Evolutionary conservation across 1,139 yeast species (phyloP), one percentile per base, ranked within the genome.

Genomic region (Spencermartinsiella ligniputridi): DNA sequence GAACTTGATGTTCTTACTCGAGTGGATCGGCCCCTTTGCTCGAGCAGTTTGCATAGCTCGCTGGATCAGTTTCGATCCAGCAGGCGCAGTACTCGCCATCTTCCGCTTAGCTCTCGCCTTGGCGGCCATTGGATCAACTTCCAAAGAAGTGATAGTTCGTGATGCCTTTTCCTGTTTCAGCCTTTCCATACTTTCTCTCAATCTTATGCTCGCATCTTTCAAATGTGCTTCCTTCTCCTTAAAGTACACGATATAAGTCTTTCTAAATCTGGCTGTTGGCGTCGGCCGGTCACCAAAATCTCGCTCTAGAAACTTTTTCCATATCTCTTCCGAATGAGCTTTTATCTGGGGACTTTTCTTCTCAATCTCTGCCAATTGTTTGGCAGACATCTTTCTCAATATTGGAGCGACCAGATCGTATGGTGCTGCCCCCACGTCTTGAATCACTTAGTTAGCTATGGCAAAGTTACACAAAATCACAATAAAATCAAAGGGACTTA

Each of bases 371-470:
- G 50, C 50, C 35, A 60, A 49, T 46, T 60, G 63, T 34, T 45
- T 49, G 12, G 62, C 57, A 3, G 57, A 37, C 51, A 61, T 51
- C 35, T 49, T 50, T 36, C 44, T 47, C 39, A 60, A 41, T 20
- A 60, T 53, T 3, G 64, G 64, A 40, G 50, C 52, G 18, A 60
- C 57, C 38, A 61, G 47, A n/a, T 57, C 63, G 37, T 48, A 60
- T 4, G 63, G 60, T 6, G 62, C 57, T 13, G 51, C 58, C 13
- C 64, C 64, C 12, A 60, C 60, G 47, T 61, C 64, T 2, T 45
- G 45, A 37, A 60, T 55, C 33, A 52, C 61, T 57, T 9, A n/a
- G n/a, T n/a, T n/a, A n/a, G n/a, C n/a, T n/a, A n/a, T n/a, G 32
- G 8, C 15, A 27, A 15, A 8, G 16, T 9, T 13, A 8, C 39